Evolutionary conservation across 2,329 filamentous ascomycete genomes (phyloP), one percentile per base, ranked within the genome.

Genomic region (Ophiostoma ips): DNA sequence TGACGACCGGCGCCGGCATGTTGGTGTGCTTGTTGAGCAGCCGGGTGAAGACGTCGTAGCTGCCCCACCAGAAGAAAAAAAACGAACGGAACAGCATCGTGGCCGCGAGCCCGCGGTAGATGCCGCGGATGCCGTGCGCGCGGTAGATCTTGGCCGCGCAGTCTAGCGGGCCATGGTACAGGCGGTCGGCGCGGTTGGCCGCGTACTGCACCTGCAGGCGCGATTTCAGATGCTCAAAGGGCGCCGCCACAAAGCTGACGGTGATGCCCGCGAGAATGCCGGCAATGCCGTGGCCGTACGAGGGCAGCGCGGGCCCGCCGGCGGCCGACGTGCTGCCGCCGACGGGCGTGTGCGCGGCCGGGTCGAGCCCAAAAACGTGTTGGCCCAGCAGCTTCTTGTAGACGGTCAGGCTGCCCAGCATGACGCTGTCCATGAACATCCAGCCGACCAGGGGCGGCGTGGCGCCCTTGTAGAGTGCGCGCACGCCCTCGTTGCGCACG

Each of bases 21-120:
- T 58, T 35, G 2, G 89, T 95, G 58, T 79, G 71, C 16, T 76
- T 66, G 50, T 76, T 71, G 61, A 96, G 70, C 52, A 73, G 68
- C 19, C 78, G 73, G 5, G 86, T 85, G 58, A 96, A 75, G 30
- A 95, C 58, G 60, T 95, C 90, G 69, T 98, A 98, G 53, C 81
- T 84, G n/a, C 82, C 81, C 92, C 92, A 98, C 89, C 89, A 96
- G 70, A 83, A 92, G 74, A 95, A 95, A 73, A 98, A 98, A 69
- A 90, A 94, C 13, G 81, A 79, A 16, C 92, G 78, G 70, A 96
- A 96, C 45, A 96, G 66, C 46, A 96, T 70, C 0, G 92, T 96
- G 1, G 92, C 86, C 35, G 68, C 71, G 12, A 98, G 74, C 0
- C 92, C 92, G 62, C 87, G 88, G 65, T 90, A 98, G 8, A 98